Percentiles rank a stretch among this genome's conserved stretches.
These are phyloP conservation scores for Cenchrus purpureus DNA, from an alignment of 176 grass and related monocot species.

Conservation along the genomic window DNA sequence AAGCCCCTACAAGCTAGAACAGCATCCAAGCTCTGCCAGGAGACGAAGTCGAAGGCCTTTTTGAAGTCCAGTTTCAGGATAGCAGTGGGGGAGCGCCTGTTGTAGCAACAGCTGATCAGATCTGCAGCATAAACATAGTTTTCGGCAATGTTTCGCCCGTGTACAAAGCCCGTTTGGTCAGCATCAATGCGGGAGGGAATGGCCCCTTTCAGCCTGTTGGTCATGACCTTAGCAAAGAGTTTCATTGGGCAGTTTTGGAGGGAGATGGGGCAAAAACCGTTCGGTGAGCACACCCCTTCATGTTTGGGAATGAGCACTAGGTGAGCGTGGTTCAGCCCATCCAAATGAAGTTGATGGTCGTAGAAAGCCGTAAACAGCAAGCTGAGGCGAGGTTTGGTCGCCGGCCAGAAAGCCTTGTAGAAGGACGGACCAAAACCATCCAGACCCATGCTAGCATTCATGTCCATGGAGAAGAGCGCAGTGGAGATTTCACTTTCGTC, in stretches of 20 bases:
- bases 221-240: neutral
- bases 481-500: too few relatives aligned
- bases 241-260: neutral
- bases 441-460: too few relatives aligned
- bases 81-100: accelerated
- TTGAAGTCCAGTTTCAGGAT: neutral
- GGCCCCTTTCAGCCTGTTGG: neutral
- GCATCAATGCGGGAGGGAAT: accelerated
- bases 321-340: neutral
- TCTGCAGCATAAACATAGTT: neutral
- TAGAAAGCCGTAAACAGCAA: too few relatives aligned
- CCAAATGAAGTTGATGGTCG: too few relatives aligned
- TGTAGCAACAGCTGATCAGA: neutral
- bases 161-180: neutral
- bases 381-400: too few relatives aligned
- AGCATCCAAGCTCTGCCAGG: neutral
- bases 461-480: too few relatives aligned
- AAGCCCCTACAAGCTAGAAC: neutral
- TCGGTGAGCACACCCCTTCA: accelerated
- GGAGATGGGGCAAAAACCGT: neutral
- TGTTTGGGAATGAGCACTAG: neutral
- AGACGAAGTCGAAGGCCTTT: neutral
- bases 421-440: too few relatives aligned
- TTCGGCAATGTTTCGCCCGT: neutral
- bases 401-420: too few relatives aligned